Evolutionary conservation across 2,329 filamentous ascomycete species (phyloP).

Genomic region (Sporothrix humicola): DNA sequence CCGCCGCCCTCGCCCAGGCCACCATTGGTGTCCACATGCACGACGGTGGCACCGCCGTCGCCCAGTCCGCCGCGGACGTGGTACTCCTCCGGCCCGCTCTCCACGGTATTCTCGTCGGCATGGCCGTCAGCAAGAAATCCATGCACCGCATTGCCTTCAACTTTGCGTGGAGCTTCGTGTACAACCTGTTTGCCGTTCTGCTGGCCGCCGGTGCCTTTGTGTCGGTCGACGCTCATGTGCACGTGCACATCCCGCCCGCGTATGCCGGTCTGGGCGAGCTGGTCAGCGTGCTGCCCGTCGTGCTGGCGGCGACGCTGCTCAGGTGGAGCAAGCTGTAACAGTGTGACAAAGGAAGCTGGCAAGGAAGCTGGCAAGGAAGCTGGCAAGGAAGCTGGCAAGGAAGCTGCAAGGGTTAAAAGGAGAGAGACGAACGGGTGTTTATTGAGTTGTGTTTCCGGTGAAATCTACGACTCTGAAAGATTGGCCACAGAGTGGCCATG

Average conservation of each 20-base stretch:
- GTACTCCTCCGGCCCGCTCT: constrained; percentile 67
- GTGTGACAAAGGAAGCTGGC: too few relatives aligned
- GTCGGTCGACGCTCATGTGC: too few relatives aligned
- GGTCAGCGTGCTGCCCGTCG: constrained; percentile 74
- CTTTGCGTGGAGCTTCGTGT: constrained; percentile 72
- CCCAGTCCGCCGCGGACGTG: constrained; percentile 70
- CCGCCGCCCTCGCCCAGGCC: constrained; percentile 72
- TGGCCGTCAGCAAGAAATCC: constrained; percentile 58
- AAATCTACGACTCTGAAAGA: too few relatives aligned
- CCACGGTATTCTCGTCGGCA: constrained; percentile 60
- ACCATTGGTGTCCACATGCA: constrained; percentile 74
- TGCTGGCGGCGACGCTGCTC: constrained; percentile 44
- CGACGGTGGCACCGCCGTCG: constrained; percentile 64
- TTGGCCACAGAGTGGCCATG: too few relatives aligned
- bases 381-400: too few relatives aligned
- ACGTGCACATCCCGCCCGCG: constrained; percentile 58
- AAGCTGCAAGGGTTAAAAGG: too few relatives aligned
- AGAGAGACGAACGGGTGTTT: too few relatives aligned
- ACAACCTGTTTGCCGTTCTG: constrained; percentile 72
- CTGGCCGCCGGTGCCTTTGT: constrained; percentile 68
- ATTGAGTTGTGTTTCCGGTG: too few relatives aligned
- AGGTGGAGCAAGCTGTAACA: too few relatives aligned
- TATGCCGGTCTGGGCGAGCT: constrained; percentile 75
- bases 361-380: too few relatives aligned
- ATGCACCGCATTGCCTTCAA: constrained; percentile 66